Evolutionary conservation across 345 rosid species (phyloP), one percentile per base, ranked within the genome.

Genomic region (Excoecaria agallocha): DNA sequence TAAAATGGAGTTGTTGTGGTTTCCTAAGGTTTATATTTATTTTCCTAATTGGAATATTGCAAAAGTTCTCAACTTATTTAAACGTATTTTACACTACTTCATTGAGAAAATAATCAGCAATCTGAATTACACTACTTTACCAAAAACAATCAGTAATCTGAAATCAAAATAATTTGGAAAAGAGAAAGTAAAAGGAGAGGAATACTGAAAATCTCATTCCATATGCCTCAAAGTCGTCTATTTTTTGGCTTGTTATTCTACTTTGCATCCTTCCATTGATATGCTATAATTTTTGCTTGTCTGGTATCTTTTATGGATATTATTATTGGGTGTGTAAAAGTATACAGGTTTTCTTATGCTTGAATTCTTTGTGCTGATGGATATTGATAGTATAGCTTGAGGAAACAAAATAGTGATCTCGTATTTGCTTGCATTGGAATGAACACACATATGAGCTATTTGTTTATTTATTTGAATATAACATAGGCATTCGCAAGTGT

Each of bases 401-500:
- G 55, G 46, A 19, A 24, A 7, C 2, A 63, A 8, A 12, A 0
- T 35, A 13, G 12, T 37, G 45, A 2, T 54, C 3, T 51, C 43
- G 3, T 11, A n/a, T 35, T 13, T 16, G 35, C 25, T 57, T 59
- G 39, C 61, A 5, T 22, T 30, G 66, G 8, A 25, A 72, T 37
- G 45, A n/a, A 8, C 69, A 62, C 12, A 20, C 17, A 22, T 30
- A 22, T 51, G 13, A 51, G 19, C 48, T 51, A 43, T 48, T 17
- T 57, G 49, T 67, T 58, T 68, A 2, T 52, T 4, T 43, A 17
- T 25, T 43, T 52, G n/a, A n/a, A 57, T 11, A 71, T 73, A 57
- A 70, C 89, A 96, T 98, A 93, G 89, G 71, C 88, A 89, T 77
- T 91, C 97, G 12, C 87, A 85, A 79, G 75, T 86, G 66, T 80